Evolutionary conservation across 2,329 filamentous ascomycete genomes (phyloP).

Genomic region (Davidsoniella australis): DNA sequence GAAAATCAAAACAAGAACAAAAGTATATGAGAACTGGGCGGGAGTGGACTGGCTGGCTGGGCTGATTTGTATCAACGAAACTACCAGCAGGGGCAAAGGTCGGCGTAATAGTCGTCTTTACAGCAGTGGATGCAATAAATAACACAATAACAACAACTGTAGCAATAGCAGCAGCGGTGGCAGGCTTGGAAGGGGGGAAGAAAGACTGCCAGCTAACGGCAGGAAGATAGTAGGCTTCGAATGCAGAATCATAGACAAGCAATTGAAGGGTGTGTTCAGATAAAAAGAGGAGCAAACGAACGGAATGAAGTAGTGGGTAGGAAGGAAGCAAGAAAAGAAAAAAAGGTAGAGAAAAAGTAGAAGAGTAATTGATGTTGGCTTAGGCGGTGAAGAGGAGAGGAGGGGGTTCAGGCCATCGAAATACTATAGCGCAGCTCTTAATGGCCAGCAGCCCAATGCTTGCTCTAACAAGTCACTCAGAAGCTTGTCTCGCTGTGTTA

Average conservation of each 20-base stretch:
- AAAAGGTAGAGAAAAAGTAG: not conserved
- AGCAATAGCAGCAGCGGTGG: not conserved
- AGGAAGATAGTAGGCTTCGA: not conserved
- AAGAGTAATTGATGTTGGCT: constrained; percentile 3
- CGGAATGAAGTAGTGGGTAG: not conserved
- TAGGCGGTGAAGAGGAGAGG: constrained; percentile 8
- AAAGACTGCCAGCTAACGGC: not conserved
- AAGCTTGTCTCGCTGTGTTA: no score
- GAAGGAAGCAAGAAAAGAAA: constrained; percentile 3
- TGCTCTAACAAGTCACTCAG: no score
- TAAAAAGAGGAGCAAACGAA: constrained; percentile 1
- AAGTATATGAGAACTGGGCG: not conserved
- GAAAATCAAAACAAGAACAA: not conserved
- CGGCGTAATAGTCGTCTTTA: not conserved
- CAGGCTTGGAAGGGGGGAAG: not conserved
- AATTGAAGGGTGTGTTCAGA: not conserved
- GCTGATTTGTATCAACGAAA: not conserved
- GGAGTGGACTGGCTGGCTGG: not conserved
- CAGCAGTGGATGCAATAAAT: not conserved
- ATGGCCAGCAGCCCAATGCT: no score
- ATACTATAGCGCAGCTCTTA: not conserved
- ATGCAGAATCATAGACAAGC: not conserved
- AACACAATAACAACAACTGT: not conserved
- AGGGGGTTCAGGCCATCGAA: not conserved
- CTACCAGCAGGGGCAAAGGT: not conserved